Conservation (phyloP, 1,284 basidiomycete genomes). For the Taiwanofungus camphoratus region DNA sequence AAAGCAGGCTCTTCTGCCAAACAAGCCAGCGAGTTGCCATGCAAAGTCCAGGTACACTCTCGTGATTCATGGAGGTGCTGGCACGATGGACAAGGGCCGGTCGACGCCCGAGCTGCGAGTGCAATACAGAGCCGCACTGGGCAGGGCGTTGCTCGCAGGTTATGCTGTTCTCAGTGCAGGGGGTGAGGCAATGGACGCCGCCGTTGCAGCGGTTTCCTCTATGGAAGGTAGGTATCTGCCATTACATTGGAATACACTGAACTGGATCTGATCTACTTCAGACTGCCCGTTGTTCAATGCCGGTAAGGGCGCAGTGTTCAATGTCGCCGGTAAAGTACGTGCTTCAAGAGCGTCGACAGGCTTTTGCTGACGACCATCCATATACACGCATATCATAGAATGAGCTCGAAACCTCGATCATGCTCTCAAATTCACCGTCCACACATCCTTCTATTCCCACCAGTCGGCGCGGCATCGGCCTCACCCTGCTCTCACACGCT, state of each 20-base stretch:
- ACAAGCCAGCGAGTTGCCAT: neutral
- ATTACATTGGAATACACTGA: neutral
- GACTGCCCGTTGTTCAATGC: conserved; percentile 77
- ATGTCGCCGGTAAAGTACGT: conserved; percentile 64
- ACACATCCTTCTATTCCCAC: conserved; percentile 54
- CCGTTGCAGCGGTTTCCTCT: conserved; percentile 63
- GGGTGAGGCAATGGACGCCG: conserved; percentile 81
- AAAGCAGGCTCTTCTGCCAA: conserved; percentile 10
- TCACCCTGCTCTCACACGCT: conserved; percentile 60
- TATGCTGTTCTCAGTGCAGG: conserved; percentile 56
- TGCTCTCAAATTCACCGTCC: conserved; percentile 69
- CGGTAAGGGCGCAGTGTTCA: conserved; percentile 78
- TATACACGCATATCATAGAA: conserved; percentile 39
- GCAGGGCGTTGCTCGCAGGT: conserved; percentile 54
- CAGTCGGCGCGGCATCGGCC: conserved; percentile 54
- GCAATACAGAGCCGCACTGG: conserved; percentile 52
- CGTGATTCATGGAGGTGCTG: conserved; percentile 78
- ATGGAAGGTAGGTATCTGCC: conserved; percentile 57
- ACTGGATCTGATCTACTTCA: conserved; percentile 21
- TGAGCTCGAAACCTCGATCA: conserved; percentile 75
- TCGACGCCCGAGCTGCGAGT: conserved; percentile 61
- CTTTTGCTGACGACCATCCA: neutral
- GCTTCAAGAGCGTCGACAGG: neutral
- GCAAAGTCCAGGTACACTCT: conserved; percentile 38
- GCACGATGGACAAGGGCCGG: conserved; percentile 51